Percentiles rank a stretch among this genome's conserved stretches.
Conservation (phyloP, 2,329 filamentous ascomycete species). For the Ceratocystis cubensis region DNA sequence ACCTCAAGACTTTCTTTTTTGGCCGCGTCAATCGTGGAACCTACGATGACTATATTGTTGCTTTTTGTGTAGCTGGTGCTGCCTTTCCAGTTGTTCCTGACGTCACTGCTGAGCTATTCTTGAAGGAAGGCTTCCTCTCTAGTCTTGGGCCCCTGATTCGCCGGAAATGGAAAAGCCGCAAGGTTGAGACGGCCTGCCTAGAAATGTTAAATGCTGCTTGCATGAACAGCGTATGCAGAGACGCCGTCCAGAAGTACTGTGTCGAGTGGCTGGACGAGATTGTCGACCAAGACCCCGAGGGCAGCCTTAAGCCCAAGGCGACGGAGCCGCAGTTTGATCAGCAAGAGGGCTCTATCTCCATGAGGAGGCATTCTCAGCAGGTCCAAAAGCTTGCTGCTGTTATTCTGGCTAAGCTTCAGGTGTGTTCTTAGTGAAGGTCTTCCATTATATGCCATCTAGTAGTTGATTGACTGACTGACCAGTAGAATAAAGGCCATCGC, state of each 20-base stretch:
- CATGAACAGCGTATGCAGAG: slow-evolving; percentile 69
- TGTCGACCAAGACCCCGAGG: slow-evolving; percentile 56
- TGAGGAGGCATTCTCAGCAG: slow-evolving; percentile 48
- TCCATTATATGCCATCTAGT: slow-evolving; percentile 22
- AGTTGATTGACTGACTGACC: slow-evolving; percentile 35
- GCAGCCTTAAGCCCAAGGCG: slow-evolving; percentile 28
- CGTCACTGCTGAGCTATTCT: slow-evolving; percentile 64
- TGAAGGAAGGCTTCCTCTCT: slow-evolving; percentile 75
- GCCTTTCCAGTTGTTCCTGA: slow-evolving; percentile 77
- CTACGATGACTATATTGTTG: slow-evolving; percentile 78
- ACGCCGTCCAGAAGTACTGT: slow-evolving; percentile 75
- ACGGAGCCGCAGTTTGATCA: slow-evolving; percentile 46
- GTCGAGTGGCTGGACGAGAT: slow-evolving; percentile 77
- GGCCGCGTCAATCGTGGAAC: slow-evolving; percentile 58
- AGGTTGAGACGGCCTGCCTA: slow-evolving; percentile 74
- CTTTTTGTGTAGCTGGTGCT: slow-evolving; percentile 81
- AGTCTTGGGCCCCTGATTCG: slow-evolving; percentile 65
- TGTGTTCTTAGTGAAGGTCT: slow-evolving; percentile 28
- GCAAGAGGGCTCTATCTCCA: slow-evolving; percentile 44
- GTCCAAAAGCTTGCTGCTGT: slow-evolving; percentile 58
- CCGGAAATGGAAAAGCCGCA: slow-evolving; percentile 68
- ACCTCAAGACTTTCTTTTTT: slow-evolving; percentile 63
- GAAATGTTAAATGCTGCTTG: slow-evolving; percentile 88
- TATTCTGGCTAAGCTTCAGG: slow-evolving; percentile 59
- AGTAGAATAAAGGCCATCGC: slow-evolving; percentile 43